Evolutionary conservation across 805 yeast species (phyloP), one percentile per base, ranked within the genome.

Genomic region (Metschnikowia noctiluminum): DNA sequence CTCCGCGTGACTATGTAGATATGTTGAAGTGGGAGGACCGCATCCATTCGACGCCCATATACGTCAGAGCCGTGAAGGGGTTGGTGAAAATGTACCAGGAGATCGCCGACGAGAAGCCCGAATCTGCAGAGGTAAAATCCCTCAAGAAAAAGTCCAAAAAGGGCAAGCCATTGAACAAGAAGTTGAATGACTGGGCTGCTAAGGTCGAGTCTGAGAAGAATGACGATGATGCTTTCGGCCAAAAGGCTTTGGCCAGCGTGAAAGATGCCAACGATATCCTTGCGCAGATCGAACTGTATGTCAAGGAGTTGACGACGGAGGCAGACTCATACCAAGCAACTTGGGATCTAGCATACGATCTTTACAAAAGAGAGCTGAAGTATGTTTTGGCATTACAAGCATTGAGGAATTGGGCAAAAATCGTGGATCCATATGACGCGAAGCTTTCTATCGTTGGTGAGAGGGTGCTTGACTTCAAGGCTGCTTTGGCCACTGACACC

Each of bases 1-100:
- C 97, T 7, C 84, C 92, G 27, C 79, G 96, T 54, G 84, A 92
- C 8, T 94, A 92, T 62, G 57, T 87, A 28, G 84, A 82, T 15
- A 80, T 88, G 79, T 56, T 91, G 43, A 66, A 73, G 42, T 94
- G 98, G 98, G 96, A 84, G 48, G 95, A 91, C 63, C 63, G 69
- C 16, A 64, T 94, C 40, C 90, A 76, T 62, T 63, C 80, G 8
- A 81, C 86, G 32, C 89, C 95, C 3, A 77, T 86, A 45, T 89
- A 80, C 61, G 72, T 79, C n/a, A 78, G 94, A 46, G 87, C 87
- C 0, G 73, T 85, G 50, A 66, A 70, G 40, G 95, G 94, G 1
- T 78, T 89, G 34, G 67, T 84, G 28, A 67, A 74, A 15, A 64
- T 87, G 35, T 80, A 83, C 56, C 69, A 85, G 43, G 78, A 75